Base-by-base conservation (phyloP, 768 basidiomycete genomes). In the Podaxis sp. region DNA sequence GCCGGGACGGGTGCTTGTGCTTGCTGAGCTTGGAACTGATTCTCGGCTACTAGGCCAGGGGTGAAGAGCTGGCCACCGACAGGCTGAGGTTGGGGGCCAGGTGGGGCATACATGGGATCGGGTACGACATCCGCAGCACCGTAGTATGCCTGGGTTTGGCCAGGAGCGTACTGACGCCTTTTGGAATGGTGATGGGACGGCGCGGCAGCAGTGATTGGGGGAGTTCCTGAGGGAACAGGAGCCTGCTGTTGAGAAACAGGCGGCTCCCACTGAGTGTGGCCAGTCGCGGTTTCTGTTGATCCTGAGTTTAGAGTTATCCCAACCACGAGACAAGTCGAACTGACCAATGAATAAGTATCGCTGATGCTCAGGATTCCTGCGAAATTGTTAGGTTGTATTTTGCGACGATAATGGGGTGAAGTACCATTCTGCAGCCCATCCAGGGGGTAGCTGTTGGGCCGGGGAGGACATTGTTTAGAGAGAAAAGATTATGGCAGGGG, bases 361-460 rank as follows among this genome's bases (percentile, higher is more conserved):
- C 74, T 93, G 90, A 74, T 90, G 82, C 64, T 81, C 81, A 57
- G 80, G 77, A 74, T 96, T 92, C 94, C 94, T 95, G 71, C 47
- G 63, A 63, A 58, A 65, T 69, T 63, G 56, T 73, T 57, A 66
- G 63, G 55, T 40, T 54, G 59, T 53, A 60, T 66, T 50, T 57
- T 33, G 15, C 57, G 50, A 52, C 22, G 33, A 61, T 64, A 33
- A 55, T 27, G 55, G 38, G 1, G n/a, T 61, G 46, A 74, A 80
- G 67, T 72, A 93, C 96, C 96, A 97, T 82, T 96, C 90, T 72
- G 93, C 91, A 66, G 84, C 81, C 96, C 96, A 97, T 46, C 95
- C 96, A 66, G 89, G 90, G 63, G 96, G 96, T 40, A 97, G 76
- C 73, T 92, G 86, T 71, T 86, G 83, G 66, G 73, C 75, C 65